These are phyloP conservation scores for Aspergillus sp. DNA, from an alignment of 2,329 filamentous ascomycete genomes.

Conservation along the genomic window DNA sequence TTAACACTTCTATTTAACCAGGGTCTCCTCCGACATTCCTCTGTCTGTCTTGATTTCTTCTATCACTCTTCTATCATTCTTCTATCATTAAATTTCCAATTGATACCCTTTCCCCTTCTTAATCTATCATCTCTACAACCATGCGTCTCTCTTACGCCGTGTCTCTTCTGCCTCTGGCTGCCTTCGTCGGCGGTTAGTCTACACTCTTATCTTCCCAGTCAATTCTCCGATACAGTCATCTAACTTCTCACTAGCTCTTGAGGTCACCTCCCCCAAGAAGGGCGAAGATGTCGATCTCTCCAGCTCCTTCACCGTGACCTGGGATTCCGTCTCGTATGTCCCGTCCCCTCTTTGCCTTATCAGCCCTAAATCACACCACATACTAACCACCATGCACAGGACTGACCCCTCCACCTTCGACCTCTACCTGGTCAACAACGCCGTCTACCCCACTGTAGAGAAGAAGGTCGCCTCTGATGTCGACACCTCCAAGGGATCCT, in stretches of 20 bases:
- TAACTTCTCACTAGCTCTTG: constrained; percentile 29
- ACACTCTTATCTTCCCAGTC: background rate
- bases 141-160: constrained; percentile 34
- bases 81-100: background rate
- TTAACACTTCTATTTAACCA: background rate
- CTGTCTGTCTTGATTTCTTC: background rate
- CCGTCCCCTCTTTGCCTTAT: background rate
- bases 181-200: constrained; percentile 31
- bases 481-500: constrained; percentile 39
- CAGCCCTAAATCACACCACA: background rate
- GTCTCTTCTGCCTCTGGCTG: constrained; percentile 30
- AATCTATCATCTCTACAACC: constrained; percentile 1
- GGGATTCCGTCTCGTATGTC: constrained; percentile 39
- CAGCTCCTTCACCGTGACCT: constrained; percentile 40
- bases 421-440: constrained; percentile 45
- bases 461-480: constrained; percentile 38
- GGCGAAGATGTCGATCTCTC: constrained; percentile 35
- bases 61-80: background rate
- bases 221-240: background rate
- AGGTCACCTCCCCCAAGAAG: constrained; percentile 37
- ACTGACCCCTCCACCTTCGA: constrained; percentile 44
- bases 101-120: background rate
- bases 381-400: constrained; percentile 20
- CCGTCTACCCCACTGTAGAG: constrained; percentile 34
- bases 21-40: background rate